A percentile compares a stretch with the other conserved stretches of the same genome.
Evolutionary conservation across 176 grass and related monocot genomes (phyloP).

Genomic region (Musa troglodytarum): DNA sequence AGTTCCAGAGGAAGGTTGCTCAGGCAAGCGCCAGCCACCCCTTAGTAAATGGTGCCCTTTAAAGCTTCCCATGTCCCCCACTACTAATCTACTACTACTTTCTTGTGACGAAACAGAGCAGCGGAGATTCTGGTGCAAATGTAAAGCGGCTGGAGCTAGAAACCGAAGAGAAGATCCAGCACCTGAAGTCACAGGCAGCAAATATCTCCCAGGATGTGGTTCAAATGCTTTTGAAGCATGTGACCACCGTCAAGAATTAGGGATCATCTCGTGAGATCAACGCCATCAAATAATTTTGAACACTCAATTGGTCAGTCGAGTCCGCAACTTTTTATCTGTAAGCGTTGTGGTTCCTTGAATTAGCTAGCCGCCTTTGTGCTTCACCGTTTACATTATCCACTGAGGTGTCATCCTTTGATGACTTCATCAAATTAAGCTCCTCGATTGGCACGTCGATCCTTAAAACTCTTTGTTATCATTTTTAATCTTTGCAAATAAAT

Average conservation of each 20-base stretch:
- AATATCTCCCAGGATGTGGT: constrained; percentile 18
- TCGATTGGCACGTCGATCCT: no score
- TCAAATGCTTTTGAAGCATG: constrained; percentile 20
- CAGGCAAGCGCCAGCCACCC: neutral
- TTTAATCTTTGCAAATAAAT: no score
- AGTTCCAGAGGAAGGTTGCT: constrained; percentile 11
- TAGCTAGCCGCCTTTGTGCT: no score
- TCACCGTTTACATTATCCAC: no score
- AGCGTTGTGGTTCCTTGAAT: no score
- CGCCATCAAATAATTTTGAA: no score
- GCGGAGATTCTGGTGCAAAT: constrained; percentile 19
- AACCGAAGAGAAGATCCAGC: constrained; percentile 13
- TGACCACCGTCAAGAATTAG: constrained; percentile 15
- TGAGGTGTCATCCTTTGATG: no score
- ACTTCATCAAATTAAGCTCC: no score
- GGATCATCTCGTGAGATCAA: neutral
- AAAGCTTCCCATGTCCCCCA: neutral
- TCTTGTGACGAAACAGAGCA: constrained; percentile 1
- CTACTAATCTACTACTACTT: neutral
- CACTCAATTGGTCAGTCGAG: no score
- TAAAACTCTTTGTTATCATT: no score
- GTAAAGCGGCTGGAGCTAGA: constrained; percentile 22
- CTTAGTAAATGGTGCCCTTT: neutral
- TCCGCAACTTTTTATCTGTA: no score
- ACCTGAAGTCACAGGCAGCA: constrained; percentile 7